Base-by-base conservation (phyloP, 2,329 filamentous ascomycete genomes). In the Aspergillus unguis region DNA sequence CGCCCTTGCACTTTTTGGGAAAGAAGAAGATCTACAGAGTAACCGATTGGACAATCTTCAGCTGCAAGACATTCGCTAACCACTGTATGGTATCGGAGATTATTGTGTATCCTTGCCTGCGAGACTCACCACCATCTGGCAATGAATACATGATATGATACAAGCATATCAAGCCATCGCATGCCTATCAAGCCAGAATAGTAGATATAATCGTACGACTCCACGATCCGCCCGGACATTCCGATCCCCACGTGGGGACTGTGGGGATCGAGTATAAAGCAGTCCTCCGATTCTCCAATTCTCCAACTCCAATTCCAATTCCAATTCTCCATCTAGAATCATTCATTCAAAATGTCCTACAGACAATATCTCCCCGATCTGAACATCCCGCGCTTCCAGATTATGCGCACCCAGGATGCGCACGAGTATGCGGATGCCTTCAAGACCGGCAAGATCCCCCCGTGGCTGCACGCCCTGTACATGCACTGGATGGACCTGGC, bases 391-490 rank as follows among this genome's bases (percentile, higher is more conserved):
- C 81, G 85, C 33, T 88, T 88, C 71, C 80, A 78, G 23, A 77
- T 77, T 3, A 85, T 87, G 72, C 78, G 82, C 54, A 76, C 77
- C 48, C 85, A 87, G 65, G 78, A 85, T 65, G 77, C 82, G 3
- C 78, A 84, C 52, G 77, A 81, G 54, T 88, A 89, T 56, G 83
- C 82, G 0, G 70, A 77, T 5, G 78, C 72, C 3, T 86, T 89
- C 63, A 81, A 81, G 54, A 76, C 82, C 32, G 68, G 76, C 23
- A 80, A 80, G 1, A 72, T 75, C 9, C 86, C 86, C 0, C 85
- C 86, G 1, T 89, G 86, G 86, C 71, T 90, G 11, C 78, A 86
- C 60, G 80, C 73, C 0, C 67, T 87, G 25, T 85, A 82, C 52
- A 65, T 76, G 56, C 80, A 85, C 63, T 86, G 84, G 83, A 66